These are phyloP conservation scores for Botrytis sinoallii DNA, from an alignment of 2,329 filamentous ascomycete species.

Conservation along the genomic window DNA sequence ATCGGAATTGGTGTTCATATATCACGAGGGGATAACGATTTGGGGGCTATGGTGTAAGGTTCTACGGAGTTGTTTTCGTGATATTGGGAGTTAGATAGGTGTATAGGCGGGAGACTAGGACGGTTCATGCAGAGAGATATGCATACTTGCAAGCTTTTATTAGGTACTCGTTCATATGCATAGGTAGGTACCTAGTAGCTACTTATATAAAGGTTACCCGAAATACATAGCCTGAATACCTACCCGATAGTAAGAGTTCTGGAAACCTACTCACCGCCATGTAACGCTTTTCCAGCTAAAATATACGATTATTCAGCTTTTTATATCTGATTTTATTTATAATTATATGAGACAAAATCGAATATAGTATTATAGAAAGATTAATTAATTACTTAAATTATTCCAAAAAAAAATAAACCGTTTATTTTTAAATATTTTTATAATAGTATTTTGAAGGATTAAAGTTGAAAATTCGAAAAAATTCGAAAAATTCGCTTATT, in stretches of 20 bases:
- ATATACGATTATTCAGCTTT: too few relatives aligned
- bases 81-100: neutral
- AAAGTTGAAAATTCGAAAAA: too few relatives aligned
- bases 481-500: too few relatives aligned
- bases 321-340: too few relatives aligned
- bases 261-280: too few relatives aligned
- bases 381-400: too few relatives aligned
- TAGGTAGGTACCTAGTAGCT: neutral
- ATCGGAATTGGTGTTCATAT: neutral
- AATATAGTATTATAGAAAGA: too few relatives aligned
- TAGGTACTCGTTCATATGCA: neutral
- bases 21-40: neutral
- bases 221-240: neutral
- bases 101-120: neutral
- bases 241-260: neutral
- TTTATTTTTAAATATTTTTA: too few relatives aligned
- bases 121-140: neutral
- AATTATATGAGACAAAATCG: too few relatives aligned
- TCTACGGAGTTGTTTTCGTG: neutral
- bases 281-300: too few relatives aligned
- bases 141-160: neutral
- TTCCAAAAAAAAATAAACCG: too few relatives aligned
- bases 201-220: neutral
- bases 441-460: too few relatives aligned
- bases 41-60: neutral